A percentile compares a stretch with the other conserved stretches of the same genome.
phyloP scores from a whole-genome alignment of 2,329 filamentous ascomycete species.

The Acrocalymma vagum region DNA sequence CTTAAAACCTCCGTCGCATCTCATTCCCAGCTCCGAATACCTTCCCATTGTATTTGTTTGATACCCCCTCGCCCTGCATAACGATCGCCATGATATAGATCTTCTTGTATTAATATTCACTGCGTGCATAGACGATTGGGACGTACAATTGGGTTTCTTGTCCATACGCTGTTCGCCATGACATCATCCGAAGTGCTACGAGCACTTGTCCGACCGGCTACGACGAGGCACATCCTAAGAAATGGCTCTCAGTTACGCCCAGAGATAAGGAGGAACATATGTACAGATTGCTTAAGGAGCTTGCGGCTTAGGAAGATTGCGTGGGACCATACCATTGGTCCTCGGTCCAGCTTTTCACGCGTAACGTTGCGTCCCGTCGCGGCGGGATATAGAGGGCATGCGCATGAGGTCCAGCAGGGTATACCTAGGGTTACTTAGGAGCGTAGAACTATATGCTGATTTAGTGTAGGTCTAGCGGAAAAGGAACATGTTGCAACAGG shows the following conservation, averaged over 20 bases:
- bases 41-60: too few species aligned
- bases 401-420: slow-evolving; percentile 36
- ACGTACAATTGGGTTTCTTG: too few species aligned
- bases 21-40: too few species aligned
- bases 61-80: slow-evolving; percentile 7
- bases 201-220: slow-evolving; percentile 35
- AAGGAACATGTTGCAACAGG: too few species aligned
- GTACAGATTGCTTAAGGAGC: slow-evolving; percentile 33
- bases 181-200: slow-evolving; percentile 44
- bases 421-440: too few species aligned
- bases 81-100: slow-evolving; percentile 17
- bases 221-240: slow-evolving; percentile 8
- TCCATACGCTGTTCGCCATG: slow-evolving; percentile 31
- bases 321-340: slow-evolving; percentile 9
- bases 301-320: slow-evolving; percentile 15
- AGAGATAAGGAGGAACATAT: slow-evolving; percentile 30
- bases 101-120: not conserved
- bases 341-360: slow-evolving; percentile 9
- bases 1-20: slow-evolving; percentile 2
- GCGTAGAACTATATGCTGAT: not conserved
- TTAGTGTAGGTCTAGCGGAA: not conserved
- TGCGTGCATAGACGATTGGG: too few species aligned
- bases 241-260: slow-evolving; percentile 1
- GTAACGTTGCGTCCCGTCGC: slow-evolving; percentile 14
- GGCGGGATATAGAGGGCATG: slow-evolving; percentile 33